phyloP scores from a whole-genome alignment of 108 stramenopile genomes.

The Nitzschia palea region DNA sequence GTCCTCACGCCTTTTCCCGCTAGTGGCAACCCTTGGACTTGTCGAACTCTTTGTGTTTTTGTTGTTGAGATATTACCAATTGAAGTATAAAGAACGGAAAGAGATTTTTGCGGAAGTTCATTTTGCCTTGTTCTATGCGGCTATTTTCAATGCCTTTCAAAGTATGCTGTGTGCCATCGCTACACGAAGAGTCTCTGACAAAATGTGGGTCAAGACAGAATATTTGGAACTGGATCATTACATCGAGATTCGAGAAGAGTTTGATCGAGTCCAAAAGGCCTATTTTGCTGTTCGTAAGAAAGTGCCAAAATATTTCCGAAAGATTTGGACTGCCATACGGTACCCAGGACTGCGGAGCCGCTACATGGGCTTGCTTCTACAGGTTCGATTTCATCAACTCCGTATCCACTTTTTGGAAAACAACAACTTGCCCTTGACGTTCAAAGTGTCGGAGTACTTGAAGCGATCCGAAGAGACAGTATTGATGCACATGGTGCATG shows the following conservation, averaged over 20 bases:
- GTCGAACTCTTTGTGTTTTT: constrained; percentile 72
- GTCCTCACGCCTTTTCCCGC: too few species aligned
- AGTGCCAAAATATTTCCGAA: not conserved
- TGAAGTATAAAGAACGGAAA: constrained; percentile 51
- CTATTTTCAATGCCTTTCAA: constrained; percentile 82
- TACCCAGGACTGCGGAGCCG: constrained; percentile 31
- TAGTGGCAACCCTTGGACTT: constrained; percentile 59
- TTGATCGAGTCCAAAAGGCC: constrained; percentile 50
- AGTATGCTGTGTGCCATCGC: constrained; percentile 53
- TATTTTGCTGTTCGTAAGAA: not conserved
- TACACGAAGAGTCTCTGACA: constrained; percentile 43
- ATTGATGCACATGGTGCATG: constrained; percentile 64
- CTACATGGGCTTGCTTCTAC: constrained; percentile 57
- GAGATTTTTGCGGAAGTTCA: constrained; percentile 79
- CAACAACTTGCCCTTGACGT: constrained; percentile 63
- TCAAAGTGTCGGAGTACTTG: constrained; percentile 79
- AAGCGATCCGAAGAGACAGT: constrained; percentile 58
- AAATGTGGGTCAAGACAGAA: constrained; percentile 76
- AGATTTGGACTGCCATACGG: not conserved
- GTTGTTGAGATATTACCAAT: constrained; percentile 47
- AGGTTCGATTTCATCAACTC: constrained; percentile 81
- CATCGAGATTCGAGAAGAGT: constrained; percentile 84
- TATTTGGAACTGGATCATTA: constrained; percentile 81
- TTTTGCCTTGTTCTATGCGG: constrained; percentile 82
- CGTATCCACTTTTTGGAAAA: constrained; percentile 73